Evolutionary conservation across 1,139 yeast species (phyloP).

Genomic region (Kurtzmaniella quercitrusa): DNA sequence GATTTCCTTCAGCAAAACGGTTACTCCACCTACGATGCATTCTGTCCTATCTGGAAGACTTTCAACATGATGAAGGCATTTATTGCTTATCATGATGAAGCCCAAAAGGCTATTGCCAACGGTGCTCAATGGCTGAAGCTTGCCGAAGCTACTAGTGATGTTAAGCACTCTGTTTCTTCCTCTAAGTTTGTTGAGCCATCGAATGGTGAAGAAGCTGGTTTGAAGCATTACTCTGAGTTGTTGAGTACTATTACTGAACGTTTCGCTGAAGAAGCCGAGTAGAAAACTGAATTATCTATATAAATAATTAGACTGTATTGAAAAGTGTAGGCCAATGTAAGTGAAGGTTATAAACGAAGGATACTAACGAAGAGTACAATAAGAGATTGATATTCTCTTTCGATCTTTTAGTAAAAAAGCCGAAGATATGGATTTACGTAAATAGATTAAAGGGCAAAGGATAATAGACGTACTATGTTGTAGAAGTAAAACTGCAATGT

Average conservation of each 20-base stretch:
- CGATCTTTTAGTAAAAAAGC: too few relatives aligned
- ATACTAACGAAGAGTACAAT: too few relatives aligned
- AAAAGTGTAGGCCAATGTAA: background rate
- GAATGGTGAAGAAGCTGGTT: slow-evolving; percentile 76
- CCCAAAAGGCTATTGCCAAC: slow-evolving; percentile 91
- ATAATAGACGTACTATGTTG: too few relatives aligned
- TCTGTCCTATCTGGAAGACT: slow-evolving; percentile 99
- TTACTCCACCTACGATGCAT: slow-evolving; percentile 94
- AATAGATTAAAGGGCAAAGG: too few relatives aligned
- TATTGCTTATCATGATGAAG: slow-evolving; percentile 88
- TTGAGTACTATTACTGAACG: slow-evolving; percentile 76
- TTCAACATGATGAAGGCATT: slow-evolving; percentile 97
- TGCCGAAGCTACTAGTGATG: slow-evolving; percentile 81
- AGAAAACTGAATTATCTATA: slow-evolving; percentile 14
- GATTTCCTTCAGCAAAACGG: slow-evolving; percentile 99
- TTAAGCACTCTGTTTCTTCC: slow-evolving; percentile 89
- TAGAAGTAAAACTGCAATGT: too few relatives aligned
- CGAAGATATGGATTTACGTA: too few relatives aligned
- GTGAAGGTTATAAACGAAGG: too few relatives aligned
- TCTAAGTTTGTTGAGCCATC: slow-evolving; percentile 96
- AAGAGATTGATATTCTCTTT: too few relatives aligned
- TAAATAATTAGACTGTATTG: background rate
- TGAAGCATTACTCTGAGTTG: slow-evolving; percentile 72
- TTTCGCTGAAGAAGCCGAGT: slow-evolving; percentile 94
- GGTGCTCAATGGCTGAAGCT: slow-evolving; percentile 96